A percentile compares a stretch with the other conserved stretches of the same genome.
These are phyloP conservation scores for Aspergillus piperis DNA, from an alignment of 2,329 filamentous ascomycete genomes.

Conservation along the genomic window DNA sequence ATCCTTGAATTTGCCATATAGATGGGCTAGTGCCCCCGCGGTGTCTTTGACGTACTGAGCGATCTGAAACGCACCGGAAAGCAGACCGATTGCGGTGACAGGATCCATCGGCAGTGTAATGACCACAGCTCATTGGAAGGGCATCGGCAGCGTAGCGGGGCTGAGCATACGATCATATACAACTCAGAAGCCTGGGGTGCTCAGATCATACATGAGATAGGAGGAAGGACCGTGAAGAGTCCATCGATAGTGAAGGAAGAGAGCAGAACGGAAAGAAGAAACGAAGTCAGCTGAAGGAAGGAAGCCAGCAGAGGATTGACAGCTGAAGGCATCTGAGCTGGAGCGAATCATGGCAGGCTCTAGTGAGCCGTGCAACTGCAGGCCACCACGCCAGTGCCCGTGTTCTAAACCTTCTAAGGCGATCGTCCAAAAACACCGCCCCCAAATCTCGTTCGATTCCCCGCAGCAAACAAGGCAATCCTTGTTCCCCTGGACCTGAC, in stretches of 20 bases:
- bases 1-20: conserved; percentile 38
- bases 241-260: no score
- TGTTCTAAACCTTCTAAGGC: neutral
- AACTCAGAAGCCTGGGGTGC: no score
- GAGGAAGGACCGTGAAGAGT: no score
- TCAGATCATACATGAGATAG: no score
- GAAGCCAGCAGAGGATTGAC: neutral
- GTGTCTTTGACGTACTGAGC: conserved; percentile 37
- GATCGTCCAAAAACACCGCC: neutral
- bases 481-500: no score
- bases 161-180: no score
- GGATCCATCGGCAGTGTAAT: conserved; percentile 33
- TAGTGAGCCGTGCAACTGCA: neutral
- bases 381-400: neutral
- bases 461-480: neutral
- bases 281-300: neutral
- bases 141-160: neutral
- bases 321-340: neutral
- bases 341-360: neutral
- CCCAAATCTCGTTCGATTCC: neutral
- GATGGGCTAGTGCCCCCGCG: conserved; percentile 32
- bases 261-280: neutral
- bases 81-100: conserved; percentile 35
- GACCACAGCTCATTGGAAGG: neutral
- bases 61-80: conserved; percentile 38